Evolutionary conservation across 257 asterid genomes (phyloP).

Genomic region (Scutellaria barbata): DNA sequence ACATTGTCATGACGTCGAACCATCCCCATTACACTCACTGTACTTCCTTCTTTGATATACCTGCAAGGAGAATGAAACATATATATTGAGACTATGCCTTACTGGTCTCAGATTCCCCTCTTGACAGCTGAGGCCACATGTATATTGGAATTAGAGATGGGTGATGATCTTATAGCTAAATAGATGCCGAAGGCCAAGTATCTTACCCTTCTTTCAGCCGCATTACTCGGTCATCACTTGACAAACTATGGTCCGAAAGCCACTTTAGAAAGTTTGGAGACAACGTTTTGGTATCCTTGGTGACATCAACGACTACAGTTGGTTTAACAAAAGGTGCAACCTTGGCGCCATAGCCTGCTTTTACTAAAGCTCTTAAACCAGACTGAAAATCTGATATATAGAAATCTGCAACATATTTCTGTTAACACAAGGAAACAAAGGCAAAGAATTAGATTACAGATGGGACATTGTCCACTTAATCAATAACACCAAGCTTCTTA

Average conservation of each 20-base stretch:
- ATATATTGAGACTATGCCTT: neutral
- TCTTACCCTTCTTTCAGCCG: constrained; percentile 83
- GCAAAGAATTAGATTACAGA: constrained; percentile 6
- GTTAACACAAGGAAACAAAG: constrained; percentile 38
- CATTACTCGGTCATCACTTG: constrained; percentile 63
- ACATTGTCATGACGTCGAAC: constrained; percentile 69
- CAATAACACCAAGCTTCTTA: neutral
- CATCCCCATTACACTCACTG: constrained; percentile 77
- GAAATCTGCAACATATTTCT: constrained; percentile 76
- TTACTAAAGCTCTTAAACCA: constrained; percentile 84
- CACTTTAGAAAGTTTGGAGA: constrained; percentile 67
- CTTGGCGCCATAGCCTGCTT: constrained; percentile 85
- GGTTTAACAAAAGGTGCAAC: constrained; percentile 76
- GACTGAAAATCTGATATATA: constrained; percentile 87
- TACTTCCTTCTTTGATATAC: constrained; percentile 79
- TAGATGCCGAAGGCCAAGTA: constrained; percentile 18
- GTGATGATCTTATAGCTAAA: constrained; percentile 1
- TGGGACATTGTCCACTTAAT: constrained; percentile 18
- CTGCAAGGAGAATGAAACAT: constrained; percentile 40
- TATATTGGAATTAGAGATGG: neutral
- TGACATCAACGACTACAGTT: constrained; percentile 62
- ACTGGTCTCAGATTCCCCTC: neutral
- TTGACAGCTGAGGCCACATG: neutral
- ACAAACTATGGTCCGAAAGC: constrained; percentile 75
- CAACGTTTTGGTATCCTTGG: constrained; percentile 47